Base-by-base conservation (phyloP, 805 yeast genomes). In the Schizosaccharomyces japonicus region DNA sequence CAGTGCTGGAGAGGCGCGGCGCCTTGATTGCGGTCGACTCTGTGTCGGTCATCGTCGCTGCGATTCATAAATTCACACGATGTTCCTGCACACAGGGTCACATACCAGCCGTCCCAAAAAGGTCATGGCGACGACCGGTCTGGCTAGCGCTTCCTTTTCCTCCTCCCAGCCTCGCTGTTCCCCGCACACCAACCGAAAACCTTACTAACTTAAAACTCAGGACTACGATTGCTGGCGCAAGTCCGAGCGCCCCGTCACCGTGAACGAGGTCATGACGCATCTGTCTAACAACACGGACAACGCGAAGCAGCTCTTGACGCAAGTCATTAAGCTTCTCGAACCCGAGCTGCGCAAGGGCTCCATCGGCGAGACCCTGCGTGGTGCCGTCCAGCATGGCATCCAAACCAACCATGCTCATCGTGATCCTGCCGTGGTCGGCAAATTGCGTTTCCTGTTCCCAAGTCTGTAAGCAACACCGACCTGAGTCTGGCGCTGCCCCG, bases 161-260 rank as follows among this genome's bases (percentile, higher is more conserved):
- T n/a, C n/a, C n/a, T n/a, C n/a, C n/a, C n/a, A 36, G 13, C 3
- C n/a, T 36, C 42, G 2, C 3, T 36, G 3, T 36, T n/a, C 19
- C 17, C 8, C 5, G 7, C 23, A 36, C 11, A 33, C 3, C 28
- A 36, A 19, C 5, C 23, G 13, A n/a, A 23, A 17, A 7, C 13
- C 3, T 36, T 2, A 21, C 8, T 21, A 19, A 36, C 17, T 23
- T 6, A n/a, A 21, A 1, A 36, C 25, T 36, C n/a, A 36, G 42
- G 99, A 90, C 63, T 90, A 90, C 64, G 99, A 90, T 60, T 93
- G 98, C 23, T 90, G 99, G 99, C 80, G 84, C 59, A 93, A 79
- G 57, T 75, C 73, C 48, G 96, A 78, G 59, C 95, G 87, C 58
- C 87, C 96, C 2, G 99, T 90, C 45, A 85, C 96, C 6, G 96